Evolutionary conservation across 1,139 yeast species (phyloP).

Genomic region (Saccharomycopsis crataegensis): DNA sequence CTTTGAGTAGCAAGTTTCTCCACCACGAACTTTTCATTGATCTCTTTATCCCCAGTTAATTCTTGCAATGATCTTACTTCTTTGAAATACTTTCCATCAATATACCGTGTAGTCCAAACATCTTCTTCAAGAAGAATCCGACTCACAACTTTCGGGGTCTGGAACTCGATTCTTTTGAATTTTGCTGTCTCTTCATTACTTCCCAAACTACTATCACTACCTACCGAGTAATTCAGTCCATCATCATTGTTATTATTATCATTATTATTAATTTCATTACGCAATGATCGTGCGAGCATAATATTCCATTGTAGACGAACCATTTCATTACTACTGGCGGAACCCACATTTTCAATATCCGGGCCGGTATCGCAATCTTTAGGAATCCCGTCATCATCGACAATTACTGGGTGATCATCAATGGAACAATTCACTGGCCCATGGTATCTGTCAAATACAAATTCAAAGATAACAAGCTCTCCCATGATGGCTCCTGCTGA

Average conservation of each 20-base stretch:
- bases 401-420: neutral
- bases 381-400: neutral
- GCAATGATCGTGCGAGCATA: neutral
- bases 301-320: neutral
- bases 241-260: conserved; percentile 28
- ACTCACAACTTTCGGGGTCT: conserved; percentile 22
- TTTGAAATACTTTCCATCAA: conserved; percentile 38
- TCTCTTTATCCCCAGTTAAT: conserved; percentile 37
- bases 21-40: neutral
- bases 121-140: conserved; percentile 38
- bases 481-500: conserved; percentile 44
- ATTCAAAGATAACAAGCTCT: conserved; percentile 38
- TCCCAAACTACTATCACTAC: neutral
- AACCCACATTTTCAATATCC: conserved; percentile 25
- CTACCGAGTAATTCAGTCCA: conserved; percentile 20
- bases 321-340: conserved; percentile 17
- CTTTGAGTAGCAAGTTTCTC: conserved; percentile 34
- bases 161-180: conserved; percentile 16
- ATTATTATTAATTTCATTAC: too few species aligned
- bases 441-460: conserved; percentile 26
- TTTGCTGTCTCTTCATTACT: neutral
- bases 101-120: conserved; percentile 48
- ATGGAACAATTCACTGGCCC: conserved; percentile 28
- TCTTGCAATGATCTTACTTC: conserved; percentile 41
- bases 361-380: conserved; percentile 20